Percentiles rank a stretch among this genome's conserved stretches.
Conservation (phyloP, 257 asterid genomes). For the Solanum gandarillasii region DNA sequence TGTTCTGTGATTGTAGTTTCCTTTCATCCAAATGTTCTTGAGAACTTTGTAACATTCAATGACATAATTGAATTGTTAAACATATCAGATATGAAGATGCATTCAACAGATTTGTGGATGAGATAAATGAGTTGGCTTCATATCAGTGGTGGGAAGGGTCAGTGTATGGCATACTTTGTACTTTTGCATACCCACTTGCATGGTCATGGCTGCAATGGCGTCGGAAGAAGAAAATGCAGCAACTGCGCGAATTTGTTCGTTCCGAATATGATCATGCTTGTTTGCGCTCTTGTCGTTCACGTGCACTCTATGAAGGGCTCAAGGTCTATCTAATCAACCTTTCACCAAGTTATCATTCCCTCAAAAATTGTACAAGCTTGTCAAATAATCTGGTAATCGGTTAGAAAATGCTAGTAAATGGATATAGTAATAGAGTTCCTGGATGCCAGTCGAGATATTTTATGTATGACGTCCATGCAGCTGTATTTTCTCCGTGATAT, state of each 20-base stretch:
- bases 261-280: constrained; percentile 96
- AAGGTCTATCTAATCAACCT: constrained; percentile 35
- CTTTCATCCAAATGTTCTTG: not conserved
- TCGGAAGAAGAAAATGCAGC: constrained; percentile 66
- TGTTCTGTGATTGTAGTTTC: not conserved
- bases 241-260: constrained; percentile 81
- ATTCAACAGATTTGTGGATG: constrained; percentile 78
- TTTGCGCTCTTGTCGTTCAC: constrained; percentile 86
- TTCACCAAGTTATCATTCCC: not conserved
- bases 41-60: not conserved
- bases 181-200: constrained; percentile 67
- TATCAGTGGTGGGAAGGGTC: constrained; percentile 99
- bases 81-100: constrained; percentile 75
- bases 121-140: constrained; percentile 66
- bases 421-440: not conserved
- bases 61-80: not conserved
- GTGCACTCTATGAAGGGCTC: constrained; percentile 88
- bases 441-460: not conserved
- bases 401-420: not conserved
- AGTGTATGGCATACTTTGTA: constrained; percentile 49
- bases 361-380: not conserved
- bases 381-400: not conserved
- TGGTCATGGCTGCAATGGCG: constrained; percentile 89
- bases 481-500: not conserved
- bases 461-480: not conserved